These are phyloP conservation scores for Clitopilus hobsonii DNA, from an alignment of 768 basidiomycete species.

Conservation along the genomic window DNA sequence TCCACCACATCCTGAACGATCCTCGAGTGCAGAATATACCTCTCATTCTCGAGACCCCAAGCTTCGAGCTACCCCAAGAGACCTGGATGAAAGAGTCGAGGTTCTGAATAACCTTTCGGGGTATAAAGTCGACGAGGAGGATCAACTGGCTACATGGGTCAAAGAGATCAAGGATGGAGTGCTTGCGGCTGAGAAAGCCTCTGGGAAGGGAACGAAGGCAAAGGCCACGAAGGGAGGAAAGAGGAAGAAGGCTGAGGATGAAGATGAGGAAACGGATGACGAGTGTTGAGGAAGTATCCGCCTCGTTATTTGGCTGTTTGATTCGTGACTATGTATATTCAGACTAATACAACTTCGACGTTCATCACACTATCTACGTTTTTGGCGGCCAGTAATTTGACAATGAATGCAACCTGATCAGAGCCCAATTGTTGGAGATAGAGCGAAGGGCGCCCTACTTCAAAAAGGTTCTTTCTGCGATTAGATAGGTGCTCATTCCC, in stretches of 20 bases:
- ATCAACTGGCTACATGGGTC: slow-evolving; percentile 4
- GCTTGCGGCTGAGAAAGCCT: slow-evolving; percentile 5
- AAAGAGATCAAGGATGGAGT: slow-evolving; percentile 15
- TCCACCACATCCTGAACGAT: slow-evolving; percentile 66
- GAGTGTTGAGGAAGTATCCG: neutral
- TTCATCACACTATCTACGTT: too few species aligned
- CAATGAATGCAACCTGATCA: too few species aligned
- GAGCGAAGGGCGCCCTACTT: too few species aligned
- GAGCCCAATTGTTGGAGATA: too few species aligned
- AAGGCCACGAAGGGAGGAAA: slow-evolving; percentile 5
- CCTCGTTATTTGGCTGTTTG: too few species aligned
- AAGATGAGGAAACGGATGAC: slow-evolving; percentile 16
- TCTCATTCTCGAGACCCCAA: slow-evolving; percentile 79
- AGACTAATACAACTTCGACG: too few species aligned
- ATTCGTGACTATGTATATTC: too few species aligned
- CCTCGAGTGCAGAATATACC: slow-evolving; percentile 65
- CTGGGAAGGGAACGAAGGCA: slow-evolving; percentile 1
- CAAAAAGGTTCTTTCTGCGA: too few species aligned
- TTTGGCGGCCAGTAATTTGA: too few species aligned
- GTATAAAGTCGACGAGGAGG: neutral
- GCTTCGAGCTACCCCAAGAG: slow-evolving; percentile 51
- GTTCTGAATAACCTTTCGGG: slow-evolving; percentile 45
- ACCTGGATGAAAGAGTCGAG: slow-evolving; percentile 72
- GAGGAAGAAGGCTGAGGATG: slow-evolving; percentile 14
- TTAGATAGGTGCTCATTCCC: too few species aligned